Percentiles rank a stretch among this genome's conserved stretches.
phyloP scores from a whole-genome alignment of 768 basidiomycete genomes.

The Thelephora aurantiotincta region DNA sequence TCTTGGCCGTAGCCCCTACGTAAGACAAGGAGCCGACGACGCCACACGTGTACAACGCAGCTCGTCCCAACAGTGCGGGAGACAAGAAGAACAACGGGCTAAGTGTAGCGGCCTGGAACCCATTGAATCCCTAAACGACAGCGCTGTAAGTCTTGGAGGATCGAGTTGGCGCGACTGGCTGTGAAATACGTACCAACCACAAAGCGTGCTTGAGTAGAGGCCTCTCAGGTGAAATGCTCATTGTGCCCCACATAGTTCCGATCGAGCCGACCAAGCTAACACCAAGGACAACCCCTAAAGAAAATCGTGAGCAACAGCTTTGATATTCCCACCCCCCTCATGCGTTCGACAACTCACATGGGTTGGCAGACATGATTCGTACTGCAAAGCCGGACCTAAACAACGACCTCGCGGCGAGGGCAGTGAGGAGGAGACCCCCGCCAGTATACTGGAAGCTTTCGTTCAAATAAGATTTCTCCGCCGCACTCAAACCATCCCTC shows the following conservation, averaged over 20 bases:
- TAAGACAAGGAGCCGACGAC: conserved; percentile 80
- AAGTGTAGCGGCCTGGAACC: conserved; percentile 73
- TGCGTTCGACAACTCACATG: conserved; percentile 34
- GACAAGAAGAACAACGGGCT: conserved; percentile 83
- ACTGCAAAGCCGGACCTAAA: conserved; percentile 56
- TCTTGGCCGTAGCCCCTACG: conserved; percentile 77
- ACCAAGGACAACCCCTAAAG: conserved; percentile 64
- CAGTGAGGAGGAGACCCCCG: conserved; percentile 63
- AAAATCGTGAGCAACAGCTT: not conserved
- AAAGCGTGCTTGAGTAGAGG: conserved; percentile 64
- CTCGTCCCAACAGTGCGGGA: conserved; percentile 75
- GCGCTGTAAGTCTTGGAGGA: conserved; percentile 5
- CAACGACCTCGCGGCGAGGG: conserved; percentile 64
- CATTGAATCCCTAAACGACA: conserved; percentile 58
- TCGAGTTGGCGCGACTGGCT: not conserved
- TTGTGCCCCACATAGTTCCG: conserved; percentile 74
- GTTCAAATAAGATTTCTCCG: conserved; percentile 59
- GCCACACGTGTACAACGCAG: conserved; percentile 78
- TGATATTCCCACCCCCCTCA: not conserved
- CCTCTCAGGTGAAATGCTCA: conserved; percentile 67
- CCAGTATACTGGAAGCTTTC: conserved; percentile 77
- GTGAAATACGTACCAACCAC: conserved; percentile 46
- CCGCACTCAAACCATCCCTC: conserved; percentile 43
- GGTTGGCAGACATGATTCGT: conserved; percentile 73
- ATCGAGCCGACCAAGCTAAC: conserved; percentile 69